Evolutionary conservation across 2,329 filamentous ascomycete genomes (phyloP).

Genomic region (Pezicula rhizophila): DNA sequence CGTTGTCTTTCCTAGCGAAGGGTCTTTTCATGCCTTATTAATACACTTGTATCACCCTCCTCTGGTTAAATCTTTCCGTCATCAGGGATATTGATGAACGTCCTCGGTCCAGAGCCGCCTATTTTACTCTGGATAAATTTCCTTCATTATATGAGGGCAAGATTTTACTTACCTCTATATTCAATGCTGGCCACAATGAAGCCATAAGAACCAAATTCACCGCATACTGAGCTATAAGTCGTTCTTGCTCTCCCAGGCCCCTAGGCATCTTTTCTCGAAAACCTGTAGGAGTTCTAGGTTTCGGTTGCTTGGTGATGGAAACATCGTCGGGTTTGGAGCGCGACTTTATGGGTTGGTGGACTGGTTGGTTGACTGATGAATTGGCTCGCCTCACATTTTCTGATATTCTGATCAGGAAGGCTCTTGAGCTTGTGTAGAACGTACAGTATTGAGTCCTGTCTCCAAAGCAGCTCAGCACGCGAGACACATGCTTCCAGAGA

Average conservation of each 20-base stretch:
- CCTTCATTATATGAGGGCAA: too few relatives aligned
- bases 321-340: constrained; percentile 10
- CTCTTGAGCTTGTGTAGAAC: too few relatives aligned
- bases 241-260: constrained; percentile 59
- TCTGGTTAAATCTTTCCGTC: constrained; percentile 29
- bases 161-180: constrained; percentile 35
- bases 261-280: constrained; percentile 42
- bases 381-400: not conserved
- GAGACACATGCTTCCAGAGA: too few relatives aligned
- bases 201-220: constrained; percentile 60
- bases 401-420: not conserved
- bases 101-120: constrained; percentile 57
- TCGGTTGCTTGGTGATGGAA: constrained; percentile 28
- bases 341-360: not conserved
- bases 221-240: constrained; percentile 56
- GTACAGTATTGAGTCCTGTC: too few relatives aligned
- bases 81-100: constrained; percentile 50
- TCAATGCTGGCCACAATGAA: constrained; percentile 61
- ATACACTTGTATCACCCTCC: constrained; percentile 18
- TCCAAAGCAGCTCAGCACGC: too few relatives aligned
- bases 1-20: constrained; percentile 52
- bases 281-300: constrained; percentile 38
- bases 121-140: too few relatives aligned
- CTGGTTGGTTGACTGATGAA: not conserved
- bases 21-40: constrained; percentile 29